Conservation (phyloP, 2,329 filamentous ascomycete species). For the Colletotrichum coccodes region DNA sequence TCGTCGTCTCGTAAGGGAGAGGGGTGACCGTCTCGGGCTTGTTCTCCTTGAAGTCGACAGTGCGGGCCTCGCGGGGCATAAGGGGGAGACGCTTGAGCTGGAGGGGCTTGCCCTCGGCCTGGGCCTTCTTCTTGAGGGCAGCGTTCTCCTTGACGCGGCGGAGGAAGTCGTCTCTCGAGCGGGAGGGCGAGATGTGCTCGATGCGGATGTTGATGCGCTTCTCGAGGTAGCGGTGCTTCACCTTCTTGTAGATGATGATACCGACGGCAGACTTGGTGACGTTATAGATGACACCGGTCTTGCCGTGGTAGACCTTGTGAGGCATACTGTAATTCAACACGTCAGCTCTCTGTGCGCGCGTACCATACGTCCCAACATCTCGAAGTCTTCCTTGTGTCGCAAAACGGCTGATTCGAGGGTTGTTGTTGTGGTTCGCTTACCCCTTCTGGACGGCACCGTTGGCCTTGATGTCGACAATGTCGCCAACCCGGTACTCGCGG, state of each 20-base stretch:
- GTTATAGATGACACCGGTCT: conserved; percentile 99
- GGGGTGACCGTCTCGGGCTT: conserved; percentile 91
- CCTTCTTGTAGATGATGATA: conserved; percentile 99
- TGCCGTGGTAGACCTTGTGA: conserved; percentile 99
- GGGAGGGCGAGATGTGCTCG: conserved; percentile 95
- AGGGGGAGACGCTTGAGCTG: conserved; percentile 92
- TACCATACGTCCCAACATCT: neutral
- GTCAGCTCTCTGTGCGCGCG: conserved; percentile 40
- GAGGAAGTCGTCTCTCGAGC: conserved; percentile 97
- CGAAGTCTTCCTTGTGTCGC: conserved; percentile 1
- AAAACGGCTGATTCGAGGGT: conserved; percentile 22
- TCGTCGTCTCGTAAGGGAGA: conserved; percentile 97
- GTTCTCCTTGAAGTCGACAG: conserved; percentile 83
- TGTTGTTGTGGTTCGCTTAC: conserved; percentile 67
- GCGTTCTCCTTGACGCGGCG: conserved; percentile 97
- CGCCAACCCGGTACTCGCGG: conserved; percentile 95
- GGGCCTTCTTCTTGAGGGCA: conserved; percentile 90
- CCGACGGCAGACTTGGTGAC: conserved; percentile 98
- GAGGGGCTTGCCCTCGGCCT: conserved; percentile 86
- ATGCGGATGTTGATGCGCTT: conserved; percentile 99
- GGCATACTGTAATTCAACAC: conserved; percentile 77
- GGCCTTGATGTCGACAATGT: conserved; percentile 98
- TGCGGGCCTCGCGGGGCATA: conserved; percentile 82
- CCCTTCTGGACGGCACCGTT: conserved; percentile 99
- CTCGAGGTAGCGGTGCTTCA: conserved; percentile 99